Conservation (phyloP, 2,329 filamentous ascomycete genomes). For the Fusarium goolgardi region DNA sequence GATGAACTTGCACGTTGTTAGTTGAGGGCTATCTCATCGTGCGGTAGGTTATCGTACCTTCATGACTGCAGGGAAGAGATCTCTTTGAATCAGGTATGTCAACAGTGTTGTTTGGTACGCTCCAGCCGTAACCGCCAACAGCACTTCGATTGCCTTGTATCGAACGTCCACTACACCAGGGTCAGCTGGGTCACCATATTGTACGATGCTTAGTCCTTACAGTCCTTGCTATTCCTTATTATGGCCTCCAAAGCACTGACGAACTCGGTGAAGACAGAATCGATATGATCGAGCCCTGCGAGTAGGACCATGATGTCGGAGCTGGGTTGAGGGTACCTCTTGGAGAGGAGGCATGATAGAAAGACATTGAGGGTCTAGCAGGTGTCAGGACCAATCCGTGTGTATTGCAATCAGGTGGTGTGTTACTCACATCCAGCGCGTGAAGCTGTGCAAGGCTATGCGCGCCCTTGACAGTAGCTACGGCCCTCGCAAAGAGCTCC, state of each 20-base stretch:
- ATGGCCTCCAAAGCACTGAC: constrained; percentile 84
- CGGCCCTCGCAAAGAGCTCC: constrained; percentile 80
- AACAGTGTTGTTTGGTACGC: constrained; percentile 94
- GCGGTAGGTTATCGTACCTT: constrained; percentile 69
- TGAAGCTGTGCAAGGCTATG: constrained; percentile 74
- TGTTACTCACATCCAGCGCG: constrained; percentile 81
- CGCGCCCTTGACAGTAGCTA: constrained; percentile 73
- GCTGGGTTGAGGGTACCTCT: constrained; percentile 94
- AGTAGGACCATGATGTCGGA: constrained; percentile 93
- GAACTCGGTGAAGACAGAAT: constrained; percentile 88
- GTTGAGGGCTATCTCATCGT: not conserved
- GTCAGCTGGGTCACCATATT: constrained; percentile 43
- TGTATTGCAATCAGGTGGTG: constrained; percentile 52
- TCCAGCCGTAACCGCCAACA: constrained; percentile 88
- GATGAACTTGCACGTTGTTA: constrained; percentile 69
- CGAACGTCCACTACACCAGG: constrained; percentile 73
- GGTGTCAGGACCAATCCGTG: constrained; percentile 19
- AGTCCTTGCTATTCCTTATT: constrained; percentile 78
- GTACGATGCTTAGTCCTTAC: constrained; percentile 60
- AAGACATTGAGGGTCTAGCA: constrained; percentile 87
- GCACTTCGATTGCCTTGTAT: constrained; percentile 81
- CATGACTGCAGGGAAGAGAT: constrained; percentile 94
- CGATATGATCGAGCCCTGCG: constrained; percentile 88
- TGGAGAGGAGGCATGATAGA: constrained; percentile 81
- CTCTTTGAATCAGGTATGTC: constrained; percentile 93